Evolutionary conservation across 1,284 basidiomycete species (phyloP).

Genomic region (Ceratobasidium theobromae): DNA sequence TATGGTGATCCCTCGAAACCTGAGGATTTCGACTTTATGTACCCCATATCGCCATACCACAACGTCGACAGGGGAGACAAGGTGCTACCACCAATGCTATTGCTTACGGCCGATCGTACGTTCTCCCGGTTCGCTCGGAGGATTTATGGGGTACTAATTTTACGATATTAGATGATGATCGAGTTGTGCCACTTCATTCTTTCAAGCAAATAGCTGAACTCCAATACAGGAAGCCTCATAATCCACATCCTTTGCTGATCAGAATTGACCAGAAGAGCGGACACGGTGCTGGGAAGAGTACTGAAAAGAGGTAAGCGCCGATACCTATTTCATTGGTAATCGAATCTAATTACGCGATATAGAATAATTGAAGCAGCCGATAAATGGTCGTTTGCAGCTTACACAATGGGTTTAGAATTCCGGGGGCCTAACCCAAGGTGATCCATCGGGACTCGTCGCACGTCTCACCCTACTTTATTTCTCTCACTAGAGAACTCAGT

Average conservation of each 20-base stretch:
- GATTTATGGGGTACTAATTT: background rate
- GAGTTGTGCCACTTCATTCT: conserved; percentile 78
- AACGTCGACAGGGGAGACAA: conserved; percentile 61
- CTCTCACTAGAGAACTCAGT: background rate
- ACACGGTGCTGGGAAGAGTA: conserved; percentile 78
- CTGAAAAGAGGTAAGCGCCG: conserved; percentile 63
- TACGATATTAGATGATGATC: conserved; percentile 65
- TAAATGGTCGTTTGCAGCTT: conserved; percentile 72
- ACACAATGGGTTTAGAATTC: conserved; percentile 58
- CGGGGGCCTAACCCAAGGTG: background rate
- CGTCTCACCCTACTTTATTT: background rate
- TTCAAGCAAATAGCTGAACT: conserved; percentile 77
- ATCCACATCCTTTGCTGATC: conserved; percentile 68
- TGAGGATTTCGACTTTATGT: conserved; percentile 79
- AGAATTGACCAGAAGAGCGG: conserved; percentile 78
- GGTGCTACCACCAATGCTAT: conserved; percentile 63
- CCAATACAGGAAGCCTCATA: conserved; percentile 63
- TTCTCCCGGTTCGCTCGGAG: conserved; percentile 33
- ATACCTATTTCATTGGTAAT: background rate
- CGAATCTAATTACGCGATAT: conserved; percentile 6
- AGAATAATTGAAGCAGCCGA: conserved; percentile 75
- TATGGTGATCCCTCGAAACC: conserved; percentile 77
- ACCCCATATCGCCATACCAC: conserved; percentile 74
- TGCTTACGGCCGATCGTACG: conserved; percentile 78
- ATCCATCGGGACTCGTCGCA: background rate